phyloP scores from a whole-genome alignment of 139 green algal species.

The Tetraselmis striata region DNA sequence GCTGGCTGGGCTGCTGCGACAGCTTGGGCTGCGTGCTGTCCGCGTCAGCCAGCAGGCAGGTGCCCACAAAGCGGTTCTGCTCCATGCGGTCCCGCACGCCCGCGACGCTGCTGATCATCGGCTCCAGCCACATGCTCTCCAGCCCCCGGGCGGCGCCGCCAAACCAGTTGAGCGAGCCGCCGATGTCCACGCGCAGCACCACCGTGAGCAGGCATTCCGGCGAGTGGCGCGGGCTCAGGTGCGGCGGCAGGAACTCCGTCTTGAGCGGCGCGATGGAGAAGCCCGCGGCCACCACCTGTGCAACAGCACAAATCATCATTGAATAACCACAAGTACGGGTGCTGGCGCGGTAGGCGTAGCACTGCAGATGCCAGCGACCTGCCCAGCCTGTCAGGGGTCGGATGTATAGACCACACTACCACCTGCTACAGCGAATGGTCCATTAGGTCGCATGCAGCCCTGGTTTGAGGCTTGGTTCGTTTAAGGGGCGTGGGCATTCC shows the following conservation, averaged over 20 bases:
- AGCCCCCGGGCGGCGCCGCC: neutral
- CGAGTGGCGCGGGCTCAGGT: neutral
- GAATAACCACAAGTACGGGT: too few relatives aligned
- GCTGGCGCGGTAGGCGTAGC: too few relatives aligned
- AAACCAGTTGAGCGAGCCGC: neutral
- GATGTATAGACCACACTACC: too few relatives aligned
- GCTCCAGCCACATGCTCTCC: neutral
- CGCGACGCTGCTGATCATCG: neutral
- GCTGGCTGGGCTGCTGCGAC: neutral
- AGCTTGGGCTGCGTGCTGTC: neutral
- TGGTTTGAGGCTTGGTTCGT: too few relatives aligned
- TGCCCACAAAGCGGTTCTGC: neutral
- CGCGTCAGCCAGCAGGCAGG: neutral
- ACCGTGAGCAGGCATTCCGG: neutral
- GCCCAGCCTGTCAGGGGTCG: too few relatives aligned
- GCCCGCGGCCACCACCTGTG: neutral
- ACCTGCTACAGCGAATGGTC: too few relatives aligned
- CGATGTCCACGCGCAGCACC: neutral
- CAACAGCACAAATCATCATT: too few relatives aligned
- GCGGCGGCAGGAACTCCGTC: neutral
- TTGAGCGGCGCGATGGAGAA: neutral
- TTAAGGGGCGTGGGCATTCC: too few relatives aligned
- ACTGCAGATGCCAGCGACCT: too few relatives aligned
- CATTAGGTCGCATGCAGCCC: too few relatives aligned
- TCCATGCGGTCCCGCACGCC: neutral